phyloP scores from a whole-genome alignment of 768 basidiomycete genomes.

The Termitomyces eurrhizus region DNA sequence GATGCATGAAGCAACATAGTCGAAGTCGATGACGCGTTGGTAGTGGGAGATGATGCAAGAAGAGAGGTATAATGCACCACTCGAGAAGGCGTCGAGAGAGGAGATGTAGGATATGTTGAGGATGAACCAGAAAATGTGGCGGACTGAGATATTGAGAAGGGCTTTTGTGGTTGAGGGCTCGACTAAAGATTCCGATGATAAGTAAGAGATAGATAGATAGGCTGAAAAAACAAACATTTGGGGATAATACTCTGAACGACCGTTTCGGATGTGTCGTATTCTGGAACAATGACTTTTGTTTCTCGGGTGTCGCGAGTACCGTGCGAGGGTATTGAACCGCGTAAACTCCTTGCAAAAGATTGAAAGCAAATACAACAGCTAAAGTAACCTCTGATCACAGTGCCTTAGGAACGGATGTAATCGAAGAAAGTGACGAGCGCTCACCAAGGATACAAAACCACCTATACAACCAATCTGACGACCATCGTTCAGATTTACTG shows the following conservation, averaged over 20 bases:
- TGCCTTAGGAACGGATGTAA: not conserved
- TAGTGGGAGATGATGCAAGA: conserved; percentile 28
- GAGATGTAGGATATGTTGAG: conserved; percentile 32
- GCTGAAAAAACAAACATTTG: conserved; percentile 27
- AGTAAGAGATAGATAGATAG: not conserved
- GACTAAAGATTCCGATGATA: conserved; percentile 21
- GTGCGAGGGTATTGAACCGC: conserved; percentile 42
- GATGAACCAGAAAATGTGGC: conserved; percentile 26
- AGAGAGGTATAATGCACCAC: conserved; percentile 32
- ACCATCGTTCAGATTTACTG: conserved; percentile 25
- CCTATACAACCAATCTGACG: conserved; percentile 31
- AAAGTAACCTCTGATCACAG: conserved; percentile 29
- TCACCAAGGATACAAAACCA: conserved; percentile 38
- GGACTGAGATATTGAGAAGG: conserved; percentile 37
- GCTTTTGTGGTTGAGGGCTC: conserved; percentile 39
- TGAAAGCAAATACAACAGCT: conserved; percentile 31
- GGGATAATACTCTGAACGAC: conserved; percentile 35
- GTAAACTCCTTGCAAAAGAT: conserved; percentile 36
- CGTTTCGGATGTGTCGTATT: conserved; percentile 30
- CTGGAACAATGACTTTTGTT: conserved; percentile 22
- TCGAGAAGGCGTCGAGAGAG: conserved; percentile 37
- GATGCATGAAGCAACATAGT: conserved; percentile 29
- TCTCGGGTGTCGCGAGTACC: conserved; percentile 31
- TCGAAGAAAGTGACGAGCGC: conserved; percentile 8
- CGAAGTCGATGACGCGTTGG: conserved; percentile 30